Evolutionary conservation across 2,329 filamentous ascomycete species (phyloP), one percentile per base, ranked within the genome.

Genomic region (Clarireedia monteithiana): DNA sequence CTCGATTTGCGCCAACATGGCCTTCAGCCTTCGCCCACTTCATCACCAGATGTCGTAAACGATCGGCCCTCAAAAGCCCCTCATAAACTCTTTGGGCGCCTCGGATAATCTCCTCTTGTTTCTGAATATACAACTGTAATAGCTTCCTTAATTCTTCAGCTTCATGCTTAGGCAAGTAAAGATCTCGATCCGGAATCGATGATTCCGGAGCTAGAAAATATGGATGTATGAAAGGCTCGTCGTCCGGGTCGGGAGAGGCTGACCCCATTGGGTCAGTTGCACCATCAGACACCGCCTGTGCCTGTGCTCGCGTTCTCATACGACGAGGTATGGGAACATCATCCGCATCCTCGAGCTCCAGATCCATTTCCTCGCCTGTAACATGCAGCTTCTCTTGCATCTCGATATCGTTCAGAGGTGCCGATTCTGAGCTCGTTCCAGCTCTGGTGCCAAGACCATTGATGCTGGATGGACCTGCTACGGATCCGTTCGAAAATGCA

Each of bases 21-120:
- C 80, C 88, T 72, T 92, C 89, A 1, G 89, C 85, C 68, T 90
- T 89, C 62, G 84, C 80, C 85, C 87, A 91, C 62, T 82, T 80
- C 67, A 86, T 78, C 3, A 94, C 87, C 20, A 83, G 79, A 64
- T 82, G 83, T 27, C 89, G 80, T 69, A 88, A 78, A 46, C 87
- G 79, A 63, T 92, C 84, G 1, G 88, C 88, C 63, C 81, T 81
- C 59, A 91, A 75, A 52, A 95, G 75, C 1, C 88, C 87, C 50
- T 84, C 77, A 59, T 88, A 84, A 49, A 94, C 75, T 58, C 79
- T 80, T 55, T 81, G 79, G 1, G 85, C 80, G 6, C 86, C 84
- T 4, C 88, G 83, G 55, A 88, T 85, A 2, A 92, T 83, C 68
- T 94, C 89, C 65, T 94, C 89, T 67, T 94, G 89, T 70, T 92